Percentiles rank a stretch among this genome's conserved stretches.
Conservation (phyloP, 208 protist species). For the Crithidia expoeki region DNA sequence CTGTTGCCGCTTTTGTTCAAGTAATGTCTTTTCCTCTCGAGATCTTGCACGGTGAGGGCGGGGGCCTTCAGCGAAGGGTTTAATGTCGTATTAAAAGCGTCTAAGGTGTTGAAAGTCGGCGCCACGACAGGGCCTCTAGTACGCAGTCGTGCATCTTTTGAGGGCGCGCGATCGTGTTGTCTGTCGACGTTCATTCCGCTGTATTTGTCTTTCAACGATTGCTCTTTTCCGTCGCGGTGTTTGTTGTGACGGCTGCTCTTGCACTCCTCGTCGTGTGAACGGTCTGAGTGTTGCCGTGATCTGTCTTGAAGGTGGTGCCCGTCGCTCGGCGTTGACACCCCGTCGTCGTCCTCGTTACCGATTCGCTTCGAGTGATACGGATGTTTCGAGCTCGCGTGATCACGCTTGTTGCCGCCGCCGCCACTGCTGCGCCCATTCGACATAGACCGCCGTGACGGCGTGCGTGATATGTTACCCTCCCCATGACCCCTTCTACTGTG, state of each 20-base stretch:
- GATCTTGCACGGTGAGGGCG: conserved; percentile 1
- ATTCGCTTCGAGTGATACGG: not conserved
- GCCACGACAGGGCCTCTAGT: not conserved
- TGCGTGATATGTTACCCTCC: not conserved
- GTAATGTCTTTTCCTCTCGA: not conserved
- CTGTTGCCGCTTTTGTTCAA: not conserved
- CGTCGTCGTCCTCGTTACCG: not conserved
- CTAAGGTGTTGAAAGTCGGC: not conserved
- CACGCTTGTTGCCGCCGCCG: not conserved
- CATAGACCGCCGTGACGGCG: conserved; percentile 1
- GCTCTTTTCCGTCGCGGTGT: not conserved
- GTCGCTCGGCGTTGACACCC: not conserved
- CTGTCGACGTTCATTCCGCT: not conserved
- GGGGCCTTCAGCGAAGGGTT: not conserved
- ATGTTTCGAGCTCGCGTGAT: not conserved
- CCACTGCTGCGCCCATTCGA: not conserved
- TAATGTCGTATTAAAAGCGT: not conserved
- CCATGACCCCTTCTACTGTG: not conserved
- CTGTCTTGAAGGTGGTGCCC: not conserved
- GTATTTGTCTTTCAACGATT: not conserved
- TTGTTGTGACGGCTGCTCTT: not conserved
- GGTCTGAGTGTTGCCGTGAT: not conserved
- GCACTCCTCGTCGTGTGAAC: not conserved
- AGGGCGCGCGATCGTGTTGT: not conserved
- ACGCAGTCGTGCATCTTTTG: not conserved